phyloP scores from a whole-genome alignment of 345 rosid species.

The Clausena lansium region DNA sequence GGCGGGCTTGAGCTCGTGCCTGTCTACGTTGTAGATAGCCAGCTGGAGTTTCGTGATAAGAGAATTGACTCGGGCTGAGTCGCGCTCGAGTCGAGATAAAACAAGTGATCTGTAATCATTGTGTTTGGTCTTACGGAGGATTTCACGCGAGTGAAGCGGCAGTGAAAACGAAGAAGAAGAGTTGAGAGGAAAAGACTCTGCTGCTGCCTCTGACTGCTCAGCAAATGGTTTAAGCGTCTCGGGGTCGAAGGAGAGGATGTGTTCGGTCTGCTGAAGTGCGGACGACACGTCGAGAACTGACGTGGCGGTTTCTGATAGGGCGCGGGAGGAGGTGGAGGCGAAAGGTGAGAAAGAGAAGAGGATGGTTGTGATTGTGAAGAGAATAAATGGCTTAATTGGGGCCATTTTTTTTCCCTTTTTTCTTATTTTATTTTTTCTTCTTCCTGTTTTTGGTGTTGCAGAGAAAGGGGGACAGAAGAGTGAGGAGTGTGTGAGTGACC shows the following conservation, averaged over 20 bases:
- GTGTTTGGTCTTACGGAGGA: constrained; percentile 44
- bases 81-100: constrained; percentile 68
- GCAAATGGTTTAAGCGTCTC: constrained; percentile 16
- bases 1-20: constrained; percentile 54
- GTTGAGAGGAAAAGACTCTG: constrained; percentile 4
- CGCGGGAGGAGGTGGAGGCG: constrained; percentile 36
- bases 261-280: constrained; percentile 48
- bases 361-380: constrained; percentile 13
- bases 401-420: constrained; percentile 11
- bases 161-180: constrained; percentile 43
- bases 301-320: constrained; percentile 25
- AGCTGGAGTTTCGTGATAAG: constrained; percentile 42
- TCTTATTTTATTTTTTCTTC: no score
- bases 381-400: background rate
- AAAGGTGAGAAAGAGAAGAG: constrained; percentile 12
- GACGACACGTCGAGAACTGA: constrained; percentile 43
- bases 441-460: background rate
- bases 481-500: background rate
- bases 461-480: constrained; percentile 3
- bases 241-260: constrained; percentile 44
- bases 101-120: constrained; percentile 54
- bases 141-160: constrained; percentile 62
- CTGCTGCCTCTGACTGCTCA: background rate
- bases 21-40: constrained; percentile 44
- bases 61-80: constrained; percentile 60